A percentile compares a stretch with the other conserved stretches of the same genome.
These are phyloP conservation scores for Gyrodon lividus DNA, from an alignment of 768 basidiomycete genomes.

Conservation along the genomic window DNA sequence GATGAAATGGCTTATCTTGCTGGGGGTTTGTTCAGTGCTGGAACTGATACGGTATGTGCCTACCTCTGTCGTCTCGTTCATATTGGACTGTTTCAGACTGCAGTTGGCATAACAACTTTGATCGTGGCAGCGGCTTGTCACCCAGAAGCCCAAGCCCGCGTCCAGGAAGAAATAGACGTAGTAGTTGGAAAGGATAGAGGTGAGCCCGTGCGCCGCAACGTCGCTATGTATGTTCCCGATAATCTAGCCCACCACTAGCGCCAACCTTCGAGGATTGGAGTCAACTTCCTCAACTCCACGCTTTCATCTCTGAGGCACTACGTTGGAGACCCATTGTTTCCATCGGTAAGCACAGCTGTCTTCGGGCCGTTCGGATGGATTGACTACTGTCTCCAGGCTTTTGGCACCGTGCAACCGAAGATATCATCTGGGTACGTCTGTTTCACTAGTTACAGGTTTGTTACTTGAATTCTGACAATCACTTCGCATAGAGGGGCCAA, in stretches of 20 bases:
- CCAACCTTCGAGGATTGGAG: constrained; percentile 37
- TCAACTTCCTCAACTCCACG: constrained; percentile 34
- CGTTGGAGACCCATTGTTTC: constrained; percentile 39
- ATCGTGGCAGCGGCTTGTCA: constrained; percentile 55
- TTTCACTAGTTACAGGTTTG: constrained; percentile 4
- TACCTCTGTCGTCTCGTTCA: neutral
- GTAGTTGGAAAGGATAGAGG: constrained; percentile 44
- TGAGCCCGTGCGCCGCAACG: neutral
- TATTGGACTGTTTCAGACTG: constrained; percentile 29
- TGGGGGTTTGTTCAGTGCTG: constrained; percentile 61
- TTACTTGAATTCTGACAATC: constrained; percentile 29
- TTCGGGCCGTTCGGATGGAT: no score
- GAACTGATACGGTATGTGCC: constrained; percentile 49
- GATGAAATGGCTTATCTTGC: constrained; percentile 58
- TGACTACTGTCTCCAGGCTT: constrained; percentile 33
- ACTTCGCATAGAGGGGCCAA: constrained; percentile 13
- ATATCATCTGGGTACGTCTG: constrained; percentile 55
- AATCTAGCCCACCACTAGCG: constrained; percentile 18
- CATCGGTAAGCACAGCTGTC: constrained; percentile 19
- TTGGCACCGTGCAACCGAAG: constrained; percentile 60
- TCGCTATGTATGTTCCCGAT: neutral
- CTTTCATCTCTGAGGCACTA: constrained; percentile 37
- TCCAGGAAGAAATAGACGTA: constrained; percentile 52
- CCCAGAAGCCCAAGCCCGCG: constrained; percentile 46
- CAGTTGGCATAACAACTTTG: constrained; percentile 47